Evolutionary conservation across 768 basidiomycete species (phyloP).

Genomic region (Coprinopsis cinerea): DNA sequence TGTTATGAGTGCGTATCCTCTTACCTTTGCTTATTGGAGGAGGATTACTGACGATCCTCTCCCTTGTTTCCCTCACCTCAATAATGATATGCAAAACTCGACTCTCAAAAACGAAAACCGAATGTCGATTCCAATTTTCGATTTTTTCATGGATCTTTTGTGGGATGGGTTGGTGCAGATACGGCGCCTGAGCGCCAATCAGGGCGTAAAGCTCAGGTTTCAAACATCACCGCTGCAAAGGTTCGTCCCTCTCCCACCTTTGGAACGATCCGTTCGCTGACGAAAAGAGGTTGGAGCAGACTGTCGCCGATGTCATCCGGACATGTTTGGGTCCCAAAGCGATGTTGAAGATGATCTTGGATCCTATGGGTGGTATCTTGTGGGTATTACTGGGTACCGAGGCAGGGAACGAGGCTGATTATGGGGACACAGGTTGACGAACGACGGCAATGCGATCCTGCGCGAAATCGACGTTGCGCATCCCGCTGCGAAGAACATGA

Average conservation of each 20-base stretch:
- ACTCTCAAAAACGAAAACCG: not conserved
- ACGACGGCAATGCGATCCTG: constrained; percentile 98
- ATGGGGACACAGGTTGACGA: constrained; percentile 42
- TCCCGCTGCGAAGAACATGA: constrained; percentile 99
- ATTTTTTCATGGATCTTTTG: not conserved
- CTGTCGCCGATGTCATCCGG: constrained; percentile 95
- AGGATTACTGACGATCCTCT: no score
- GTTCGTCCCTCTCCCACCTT: constrained; percentile 33
- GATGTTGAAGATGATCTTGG: constrained; percentile 99
- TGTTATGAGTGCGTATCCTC: constrained; percentile 60
- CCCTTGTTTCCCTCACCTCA: no score
- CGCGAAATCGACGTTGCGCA: constrained; percentile 99
- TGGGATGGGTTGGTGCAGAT: constrained; percentile 41
- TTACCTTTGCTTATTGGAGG: constrained; percentile 3
- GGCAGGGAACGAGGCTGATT: constrained; percentile 1
- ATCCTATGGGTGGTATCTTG: constrained; percentile 99
- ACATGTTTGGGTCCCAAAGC: constrained; percentile 97
- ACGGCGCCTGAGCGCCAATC: constrained; percentile 91
- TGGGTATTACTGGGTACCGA: constrained; percentile 29
- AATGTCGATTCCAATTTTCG: not conserved
- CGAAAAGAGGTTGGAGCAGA: constrained; percentile 39
- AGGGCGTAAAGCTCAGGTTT: constrained; percentile 92
- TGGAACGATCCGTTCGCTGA: not conserved
- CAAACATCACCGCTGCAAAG: constrained; percentile 97
- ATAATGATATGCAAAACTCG: not conserved